A percentile compares a stretch with the other conserved stretches of the same genome.
Evolutionary conservation across 345 rosid genomes (phyloP).

Genomic region (Excoecaria agallocha): DNA sequence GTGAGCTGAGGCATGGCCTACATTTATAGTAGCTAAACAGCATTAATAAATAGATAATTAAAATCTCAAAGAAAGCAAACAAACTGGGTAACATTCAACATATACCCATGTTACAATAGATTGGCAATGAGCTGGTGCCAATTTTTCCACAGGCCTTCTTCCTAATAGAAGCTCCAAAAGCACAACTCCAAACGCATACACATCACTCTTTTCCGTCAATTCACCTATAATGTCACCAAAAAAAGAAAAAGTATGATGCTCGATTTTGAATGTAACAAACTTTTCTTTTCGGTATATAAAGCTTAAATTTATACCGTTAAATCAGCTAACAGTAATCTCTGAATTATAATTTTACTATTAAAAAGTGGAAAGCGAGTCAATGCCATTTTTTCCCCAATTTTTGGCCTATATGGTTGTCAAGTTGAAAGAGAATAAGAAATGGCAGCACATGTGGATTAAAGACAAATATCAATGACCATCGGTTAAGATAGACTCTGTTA

Average conservation of each 20-base stretch:
- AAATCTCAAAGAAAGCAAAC: neutral
- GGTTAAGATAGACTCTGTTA: neutral
- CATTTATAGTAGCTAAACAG: constrained; percentile 14
- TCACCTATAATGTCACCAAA: constrained; percentile 43
- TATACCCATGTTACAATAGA: constrained; percentile 93
- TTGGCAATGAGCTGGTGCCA: constrained; percentile 83
- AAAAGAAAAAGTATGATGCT: too few relatives aligned
- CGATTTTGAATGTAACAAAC: too few relatives aligned
- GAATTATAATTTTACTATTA: too few relatives aligned
- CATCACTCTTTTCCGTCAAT: constrained; percentile 94
- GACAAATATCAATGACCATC: neutral
- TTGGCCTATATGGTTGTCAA: neutral
- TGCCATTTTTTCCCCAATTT: too few relatives aligned
- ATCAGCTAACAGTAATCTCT: too few relatives aligned
- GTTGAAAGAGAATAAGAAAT: constrained; percentile 3
- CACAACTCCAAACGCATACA: constrained; percentile 93
- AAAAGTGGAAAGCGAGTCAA: neutral
- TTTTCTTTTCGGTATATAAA: too few relatives aligned
- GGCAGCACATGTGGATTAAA: constrained; percentile 28
- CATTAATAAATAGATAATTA: constrained; percentile 7
- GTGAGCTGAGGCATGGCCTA: constrained; percentile 99
- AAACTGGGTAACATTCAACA: neutral
- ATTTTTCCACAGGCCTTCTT: constrained; percentile 82
- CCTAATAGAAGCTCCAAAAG: constrained; percentile 88
- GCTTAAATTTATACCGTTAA: too few relatives aligned